Conservation (phyloP, 176 grass and related monocot species). For the Oryza glaberrima region DNA sequence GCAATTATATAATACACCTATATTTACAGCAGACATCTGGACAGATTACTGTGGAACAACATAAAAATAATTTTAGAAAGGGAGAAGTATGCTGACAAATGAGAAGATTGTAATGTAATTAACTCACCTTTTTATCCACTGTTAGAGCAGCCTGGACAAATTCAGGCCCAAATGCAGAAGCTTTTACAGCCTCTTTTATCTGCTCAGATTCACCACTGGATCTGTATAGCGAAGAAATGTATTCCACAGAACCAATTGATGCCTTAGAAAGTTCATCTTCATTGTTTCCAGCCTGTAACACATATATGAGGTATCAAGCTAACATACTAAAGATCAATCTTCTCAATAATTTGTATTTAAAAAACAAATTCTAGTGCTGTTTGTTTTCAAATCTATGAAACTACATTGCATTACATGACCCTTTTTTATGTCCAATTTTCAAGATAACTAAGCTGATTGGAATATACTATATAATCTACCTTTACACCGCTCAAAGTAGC, state of each 20-base stretch:
- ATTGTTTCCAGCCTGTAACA: slow-evolving; percentile 49
- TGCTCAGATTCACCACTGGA: slow-evolving; percentile 75
- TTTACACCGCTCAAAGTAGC: slow-evolving; percentile 86
- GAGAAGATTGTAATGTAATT: slow-evolving; percentile 20
- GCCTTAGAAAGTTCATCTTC: slow-evolving; percentile 69
- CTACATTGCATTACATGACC: background rate
- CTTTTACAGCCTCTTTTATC: slow-evolving; percentile 73
- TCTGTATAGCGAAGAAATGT: slow-evolving; percentile 81
- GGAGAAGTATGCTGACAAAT: slow-evolving; percentile 2
- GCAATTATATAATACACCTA: slow-evolving; percentile 1
- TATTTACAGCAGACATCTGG: background rate
- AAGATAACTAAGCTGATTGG: slow-evolving; percentile 2
- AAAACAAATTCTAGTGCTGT: background rate
- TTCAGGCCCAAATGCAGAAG: slow-evolving; percentile 82
- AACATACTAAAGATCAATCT: slow-evolving; percentile 23
- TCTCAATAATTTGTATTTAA: slow-evolving; percentile 1
- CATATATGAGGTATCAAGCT: slow-evolving; percentile 25
- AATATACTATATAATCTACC: slow-evolving; percentile 51
- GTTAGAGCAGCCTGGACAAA: slow-evolving; percentile 93
- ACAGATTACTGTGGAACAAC: background rate
- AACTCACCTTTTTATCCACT: slow-evolving; percentile 84
- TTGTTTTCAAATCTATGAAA: slow-evolving; percentile 21
- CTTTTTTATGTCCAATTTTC: slow-evolving; percentile 6
- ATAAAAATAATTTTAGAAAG: slow-evolving; percentile 20
- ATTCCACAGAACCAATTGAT: slow-evolving; percentile 95